phyloP scores from a whole-genome alignment of 768 basidiomycete species.

The Leccinum barrowsii region DNA sequence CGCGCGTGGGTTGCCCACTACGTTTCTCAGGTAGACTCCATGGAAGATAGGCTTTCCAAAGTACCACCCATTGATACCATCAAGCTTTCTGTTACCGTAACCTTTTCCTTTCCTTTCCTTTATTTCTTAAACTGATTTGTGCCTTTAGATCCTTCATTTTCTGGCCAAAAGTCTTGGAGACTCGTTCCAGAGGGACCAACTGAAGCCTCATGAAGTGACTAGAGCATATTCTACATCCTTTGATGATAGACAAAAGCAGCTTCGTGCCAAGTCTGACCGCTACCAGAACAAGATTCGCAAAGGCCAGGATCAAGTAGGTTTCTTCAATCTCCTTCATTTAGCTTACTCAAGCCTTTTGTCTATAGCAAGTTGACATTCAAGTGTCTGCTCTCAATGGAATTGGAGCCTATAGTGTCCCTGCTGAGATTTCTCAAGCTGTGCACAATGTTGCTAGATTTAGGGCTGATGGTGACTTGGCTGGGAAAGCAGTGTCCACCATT shows the following conservation, averaged over 20 bases:
- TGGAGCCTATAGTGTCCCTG: conserved; percentile 23
- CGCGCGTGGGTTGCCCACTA: conserved; percentile 34
- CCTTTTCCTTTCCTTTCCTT: neutral
- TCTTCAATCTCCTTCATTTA: neutral
- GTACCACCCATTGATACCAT: conserved; percentile 28
- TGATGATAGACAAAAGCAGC: conserved; percentile 11
- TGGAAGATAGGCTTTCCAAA: conserved; percentile 20
- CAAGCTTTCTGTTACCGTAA: conserved; percentile 22
- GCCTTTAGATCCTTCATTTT: conserved; percentile 23
- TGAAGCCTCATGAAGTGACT: conserved; percentile 25
- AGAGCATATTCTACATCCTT: conserved; percentile 19
- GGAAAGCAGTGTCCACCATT: conserved; percentile 34
- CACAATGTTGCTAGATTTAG: conserved; percentile 22
- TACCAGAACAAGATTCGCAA: conserved; percentile 27
- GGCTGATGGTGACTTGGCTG: conserved; percentile 24
- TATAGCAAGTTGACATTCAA: conserved; percentile 19
- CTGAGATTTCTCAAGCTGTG: conserved; percentile 6
- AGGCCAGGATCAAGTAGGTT: conserved; percentile 38
- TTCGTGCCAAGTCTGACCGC: conserved; percentile 21
- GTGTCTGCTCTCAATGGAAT: conserved; percentile 21
- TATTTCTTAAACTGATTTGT: neutral
- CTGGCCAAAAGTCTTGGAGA: conserved; percentile 26
- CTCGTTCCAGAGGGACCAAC: conserved; percentile 24
- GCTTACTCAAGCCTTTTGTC: neutral
- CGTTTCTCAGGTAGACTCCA: conserved; percentile 18